phyloP scores from a whole-genome alignment of 1,284 basidiomycete species.

The Heterobasidion annosum region DNA sequence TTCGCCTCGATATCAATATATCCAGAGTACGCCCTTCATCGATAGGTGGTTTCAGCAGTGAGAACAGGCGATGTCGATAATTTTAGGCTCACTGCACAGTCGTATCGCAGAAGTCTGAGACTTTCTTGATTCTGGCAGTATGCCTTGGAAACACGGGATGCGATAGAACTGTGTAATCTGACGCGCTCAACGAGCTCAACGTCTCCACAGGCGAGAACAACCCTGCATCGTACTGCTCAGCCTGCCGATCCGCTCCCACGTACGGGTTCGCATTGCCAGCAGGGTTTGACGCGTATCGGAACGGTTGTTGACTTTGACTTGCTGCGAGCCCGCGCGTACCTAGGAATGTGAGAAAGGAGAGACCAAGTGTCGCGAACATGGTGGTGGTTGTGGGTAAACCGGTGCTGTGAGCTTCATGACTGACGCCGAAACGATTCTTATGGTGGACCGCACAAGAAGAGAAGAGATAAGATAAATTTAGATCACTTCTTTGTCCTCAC shows the following conservation, averaged over 20 bases:
- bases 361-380: no score
- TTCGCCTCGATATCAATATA: constrained; percentile 24
- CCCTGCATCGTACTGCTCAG: not conserved
- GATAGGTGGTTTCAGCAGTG: not conserved
- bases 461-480: no score
- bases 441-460: no score
- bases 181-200: constrained; percentile 5
- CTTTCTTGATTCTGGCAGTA: constrained; percentile 12
- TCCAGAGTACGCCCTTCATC: constrained; percentile 12
- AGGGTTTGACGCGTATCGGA: not conserved
- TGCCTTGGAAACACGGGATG: constrained; percentile 11
- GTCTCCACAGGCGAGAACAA: constrained; percentile 8
- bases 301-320: not conserved
- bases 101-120: constrained; percentile 11
- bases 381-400: no score
- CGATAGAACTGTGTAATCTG: constrained; percentile 9
- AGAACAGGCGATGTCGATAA: not conserved
- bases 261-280: not conserved
- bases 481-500: no score
- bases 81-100: constrained; percentile 10
- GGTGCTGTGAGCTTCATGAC: no score
- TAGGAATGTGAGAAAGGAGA: no score
- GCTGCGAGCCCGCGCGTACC: no score
- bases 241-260: not conserved
- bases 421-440: no score